Evolutionary conservation across 495 filamentous ascomycete genomes (phyloP).

Genomic region (Neurospora terricola): DNA sequence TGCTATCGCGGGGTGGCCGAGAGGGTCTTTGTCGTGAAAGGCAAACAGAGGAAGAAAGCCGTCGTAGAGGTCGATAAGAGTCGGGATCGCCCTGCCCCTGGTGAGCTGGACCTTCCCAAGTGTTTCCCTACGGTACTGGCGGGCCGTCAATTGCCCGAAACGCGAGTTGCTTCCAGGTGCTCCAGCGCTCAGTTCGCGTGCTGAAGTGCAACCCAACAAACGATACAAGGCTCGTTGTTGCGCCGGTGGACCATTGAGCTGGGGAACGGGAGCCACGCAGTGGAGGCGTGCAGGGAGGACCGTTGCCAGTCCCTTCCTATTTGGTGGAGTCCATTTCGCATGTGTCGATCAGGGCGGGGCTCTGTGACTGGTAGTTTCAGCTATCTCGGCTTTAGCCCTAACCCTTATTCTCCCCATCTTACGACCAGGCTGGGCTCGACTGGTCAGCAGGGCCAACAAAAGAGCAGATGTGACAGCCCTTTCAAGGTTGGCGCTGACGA

Average conservation of each 20-base stretch:
- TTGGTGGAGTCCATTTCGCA: not conserved
- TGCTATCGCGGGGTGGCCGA: not conserved
- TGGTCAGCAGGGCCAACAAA: not conserved
- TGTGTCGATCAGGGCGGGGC: not conserved
- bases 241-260: not conserved
- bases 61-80: not conserved
- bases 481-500: not conserved
- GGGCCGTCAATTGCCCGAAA: constrained; percentile 10
- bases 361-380: not conserved
- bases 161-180: not conserved
- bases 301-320: not conserved
- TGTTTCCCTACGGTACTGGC: not conserved
- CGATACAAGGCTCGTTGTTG: not conserved
- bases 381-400: not conserved
- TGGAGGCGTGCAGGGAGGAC: not conserved
- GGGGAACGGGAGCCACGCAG: not conserved
- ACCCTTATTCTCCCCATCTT: not conserved
- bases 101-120: not conserved
- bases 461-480: not conserved
- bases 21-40: not conserved
- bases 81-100: not conserved
- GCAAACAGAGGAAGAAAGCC: not conserved
- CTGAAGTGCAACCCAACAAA: not conserved
- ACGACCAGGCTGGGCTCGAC: not conserved
- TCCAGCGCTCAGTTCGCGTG: not conserved